Evolutionary conservation across 495 filamentous ascomycete genomes (phyloP).

Genomic region (Ramalina intermedia): DNA sequence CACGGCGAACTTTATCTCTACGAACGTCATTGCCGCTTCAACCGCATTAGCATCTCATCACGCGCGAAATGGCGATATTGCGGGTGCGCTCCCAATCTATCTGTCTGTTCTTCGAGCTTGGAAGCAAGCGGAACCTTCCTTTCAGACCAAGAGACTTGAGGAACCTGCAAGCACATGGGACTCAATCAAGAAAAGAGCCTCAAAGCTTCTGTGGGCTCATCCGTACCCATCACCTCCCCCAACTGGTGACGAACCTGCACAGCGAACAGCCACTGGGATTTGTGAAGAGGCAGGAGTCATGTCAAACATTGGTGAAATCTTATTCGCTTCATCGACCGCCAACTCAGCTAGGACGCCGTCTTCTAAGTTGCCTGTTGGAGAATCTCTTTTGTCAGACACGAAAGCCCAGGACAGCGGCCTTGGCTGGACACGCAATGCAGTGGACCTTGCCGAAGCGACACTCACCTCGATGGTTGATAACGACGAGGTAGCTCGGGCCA

Average conservation of each 20-base stretch:
- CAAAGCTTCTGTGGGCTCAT: constrained; percentile 31
- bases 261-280: constrained; percentile 40
- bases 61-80: constrained; percentile 47
- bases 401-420: constrained; percentile 47
- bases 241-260: constrained; percentile 49
- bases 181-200: constrained; percentile 19
- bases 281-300: constrained; percentile 79
- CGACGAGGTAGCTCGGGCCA: constrained; percentile 30
- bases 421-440: constrained; percentile 72
- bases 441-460: constrained; percentile 45
- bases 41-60: constrained; percentile 67
- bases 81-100: constrained; percentile 65
- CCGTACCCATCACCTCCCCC: constrained; percentile 50
- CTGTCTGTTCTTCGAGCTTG: constrained; percentile 71
- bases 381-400: neutral
- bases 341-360: neutral
- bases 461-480: constrained; percentile 17
- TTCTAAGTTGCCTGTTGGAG: neutral
- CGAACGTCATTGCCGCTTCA: constrained; percentile 57
- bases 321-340: constrained; percentile 50
- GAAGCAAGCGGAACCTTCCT: constrained; percentile 22
- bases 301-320: constrained; percentile 85
- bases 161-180: neutral
- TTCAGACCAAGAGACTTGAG: neutral
- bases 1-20: constrained; percentile 37